These are phyloP conservation scores for sunflower (Helianthus annuus) DNA, from an alignment of 129 eudicot species.

Conservation along the genomic window HanXRQr2.0-SUNRISE NC_035446.2:91932895-91933394, in stretches of 20 bases:
- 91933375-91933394: conserved; percentile 60
- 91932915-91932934: conserved; percentile 5
- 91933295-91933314: conserved; percentile 87
- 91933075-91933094: conserved; percentile 71
- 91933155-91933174: conserved; percentile 78
- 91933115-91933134: conserved; percentile 79
- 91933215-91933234: conserved; percentile 75
- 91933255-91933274: conserved; percentile 90
- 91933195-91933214: conserved; percentile 70
- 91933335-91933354: conserved; percentile 96
- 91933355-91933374: conserved; percentile 70
- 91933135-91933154: conserved; percentile 72
- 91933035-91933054: conserved; percentile 31
- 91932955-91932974: conserved; percentile 21
- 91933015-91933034: conserved; percentile 34
- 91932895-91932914: conserved; percentile 17
- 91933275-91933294: conserved; percentile 84
- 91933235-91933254: conserved; percentile 80
- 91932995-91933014: conserved; percentile 36
- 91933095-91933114: conserved; percentile 68
- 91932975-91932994: conserved; percentile 49
- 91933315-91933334: conserved; percentile 69
- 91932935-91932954: neutral
- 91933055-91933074: conserved; percentile 71
- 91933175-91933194: conserved; percentile 87